phyloP scores from a whole-genome alignment of 1,139 yeast genomes.

The Kurtzmaniella quercitrusa region DNA sequence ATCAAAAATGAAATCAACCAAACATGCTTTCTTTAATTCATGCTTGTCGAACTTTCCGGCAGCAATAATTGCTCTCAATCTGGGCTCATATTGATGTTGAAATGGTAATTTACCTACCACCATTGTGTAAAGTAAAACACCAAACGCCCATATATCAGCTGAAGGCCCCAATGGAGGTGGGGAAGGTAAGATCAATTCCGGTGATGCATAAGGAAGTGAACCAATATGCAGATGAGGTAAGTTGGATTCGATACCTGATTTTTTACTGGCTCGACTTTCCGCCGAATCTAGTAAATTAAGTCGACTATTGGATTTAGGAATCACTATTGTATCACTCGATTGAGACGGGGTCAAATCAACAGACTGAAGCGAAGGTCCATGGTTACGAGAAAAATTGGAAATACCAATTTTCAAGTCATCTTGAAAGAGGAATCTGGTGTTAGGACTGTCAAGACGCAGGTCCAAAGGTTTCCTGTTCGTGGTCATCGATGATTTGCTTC shows the following conservation, averaged over 20 bases:
- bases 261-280: background rate
- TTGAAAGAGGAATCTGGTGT: slow-evolving; percentile 19
- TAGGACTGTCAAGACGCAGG: slow-evolving; percentile 29
- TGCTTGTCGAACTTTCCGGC: slow-evolving; percentile 58
- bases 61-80: slow-evolving; percentile 67
- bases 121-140: slow-evolving; percentile 73
- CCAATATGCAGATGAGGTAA: slow-evolving; percentile 74
- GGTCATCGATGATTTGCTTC: slow-evolving; percentile 46
- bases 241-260: slow-evolving; percentile 28
- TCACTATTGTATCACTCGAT: slow-evolving; percentile 11
- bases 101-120: slow-evolving; percentile 75
- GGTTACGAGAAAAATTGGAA: slow-evolving; percentile 21
- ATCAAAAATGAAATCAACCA: slow-evolving; percentile 24
- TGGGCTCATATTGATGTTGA: slow-evolving; percentile 76
- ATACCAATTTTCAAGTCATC: slow-evolving; percentile 36
- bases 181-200: slow-evolving; percentile 66
- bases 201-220: slow-evolving; percentile 88
- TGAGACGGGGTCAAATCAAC: slow-evolving; percentile 30
- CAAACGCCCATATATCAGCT: slow-evolving; percentile 90
- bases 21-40: slow-evolving; percentile 34
- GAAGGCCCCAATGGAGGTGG: slow-evolving; percentile 70
- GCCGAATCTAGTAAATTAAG: background rate
- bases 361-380: slow-evolving; percentile 37
- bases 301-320: slow-evolving; percentile 1
- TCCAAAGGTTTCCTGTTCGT: slow-evolving; percentile 31